Conservation (phyloP, 169 alveolate genomes). For the Cryptosporidium andersoni region DNA sequence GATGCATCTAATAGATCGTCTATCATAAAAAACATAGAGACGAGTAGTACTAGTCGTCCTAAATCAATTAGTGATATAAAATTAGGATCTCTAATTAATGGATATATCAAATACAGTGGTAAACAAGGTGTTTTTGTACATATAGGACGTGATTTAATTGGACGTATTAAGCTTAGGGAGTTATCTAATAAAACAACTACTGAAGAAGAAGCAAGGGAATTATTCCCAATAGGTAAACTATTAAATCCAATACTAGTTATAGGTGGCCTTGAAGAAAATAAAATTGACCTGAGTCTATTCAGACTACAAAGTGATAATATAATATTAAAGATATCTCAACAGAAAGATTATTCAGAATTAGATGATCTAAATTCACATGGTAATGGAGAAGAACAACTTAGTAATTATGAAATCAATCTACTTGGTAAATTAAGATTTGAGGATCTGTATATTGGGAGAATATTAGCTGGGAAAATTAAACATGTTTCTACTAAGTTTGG, state of each 20-base stretch:
- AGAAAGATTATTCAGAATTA: neutral
- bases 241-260: constrained; percentile 27
- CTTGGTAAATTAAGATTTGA: constrained; percentile 23
- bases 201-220: constrained; percentile 30
- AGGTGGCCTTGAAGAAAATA: constrained; percentile 7
- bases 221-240: constrained; percentile 19
- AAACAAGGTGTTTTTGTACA: constrained; percentile 65
- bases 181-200: constrained; percentile 31
- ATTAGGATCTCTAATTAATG: constrained; percentile 38
- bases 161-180: constrained; percentile 66
- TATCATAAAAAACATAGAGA: constrained; percentile 23
- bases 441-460: constrained; percentile 50
- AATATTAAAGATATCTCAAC: constrained; percentile 42
- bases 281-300: constrained; percentile 46
- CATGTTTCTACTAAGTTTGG: constrained; percentile 33
- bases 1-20: constrained; percentile 38
- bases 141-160: constrained; percentile 37
- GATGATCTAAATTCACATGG: neutral
- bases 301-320: constrained; percentile 42
- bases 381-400: neutral
- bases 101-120: constrained; percentile 54
- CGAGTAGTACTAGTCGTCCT: neutral
- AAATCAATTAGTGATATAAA: neutral
- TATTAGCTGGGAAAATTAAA: constrained; percentile 27
- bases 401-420: neutral